Base-by-base conservation (phyloP, 257 asterid genomes). In the Linaria vulgaris region DNA sequence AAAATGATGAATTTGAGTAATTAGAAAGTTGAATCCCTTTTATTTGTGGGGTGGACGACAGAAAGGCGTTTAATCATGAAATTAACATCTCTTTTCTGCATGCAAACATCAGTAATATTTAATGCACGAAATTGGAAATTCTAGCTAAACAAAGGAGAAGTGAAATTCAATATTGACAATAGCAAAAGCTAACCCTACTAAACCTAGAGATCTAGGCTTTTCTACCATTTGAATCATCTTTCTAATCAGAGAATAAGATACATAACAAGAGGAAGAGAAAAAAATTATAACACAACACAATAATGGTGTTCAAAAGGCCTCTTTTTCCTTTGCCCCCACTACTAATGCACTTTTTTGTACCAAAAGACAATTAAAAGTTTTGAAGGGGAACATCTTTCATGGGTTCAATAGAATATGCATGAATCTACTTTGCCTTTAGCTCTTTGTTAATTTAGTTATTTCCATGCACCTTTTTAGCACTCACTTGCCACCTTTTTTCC, bases 341-440 rank as follows among this genome's bases (percentile, higher is more conserved):
- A 78, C 76, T 58, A 67, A 64, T 63, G 49, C 65, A 68, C 70
- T 65, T 75, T 83, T 71, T 83, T 71, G 55, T 23, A 66, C 49
- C 71, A 58, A 52, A 68, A 73, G 30, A 47, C 68, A 21, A 34
- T 61, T 23, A 27, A 70, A 73, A 67, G 70, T 75, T 75, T 74
- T 52, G 70, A 76, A 81, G 75, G 66, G 66, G 75, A 77, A 82
- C 64, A 64, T 70, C 74, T 69, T 56, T 73, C 59, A 69, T 67
- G 61, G 72, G 72, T 61, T 74, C 76, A 81, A 64, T 79, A 69
- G 87, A 85, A 87, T 87, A 83, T 87, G 94, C 91, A 85, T 78
- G 92, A 72, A 79, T 85, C 83, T 79, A 59, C 69, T 76, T 68
- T 56, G 39, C 71, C 64, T 41, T 54, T 5, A 67, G 16, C 6